These are phyloP conservation scores for Amesomyces nigricolor DNA, from an alignment of 2,329 filamentous ascomycete species.

Conservation along the genomic window DNA sequence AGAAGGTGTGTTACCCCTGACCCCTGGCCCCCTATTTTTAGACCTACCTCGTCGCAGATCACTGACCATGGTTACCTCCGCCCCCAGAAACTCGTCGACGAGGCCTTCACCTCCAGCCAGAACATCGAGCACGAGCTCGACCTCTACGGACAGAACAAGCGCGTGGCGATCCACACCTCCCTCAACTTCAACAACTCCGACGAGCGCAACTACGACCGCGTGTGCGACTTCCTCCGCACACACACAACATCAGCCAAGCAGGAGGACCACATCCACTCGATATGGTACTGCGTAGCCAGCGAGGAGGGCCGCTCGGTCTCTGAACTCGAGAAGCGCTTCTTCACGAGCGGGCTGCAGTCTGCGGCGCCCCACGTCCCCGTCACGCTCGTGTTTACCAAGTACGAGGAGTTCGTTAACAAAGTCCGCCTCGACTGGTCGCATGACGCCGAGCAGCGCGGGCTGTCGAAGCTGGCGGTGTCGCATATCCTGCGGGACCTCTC, in stretches of 20 bases:
- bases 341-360: slow-evolving; percentile 7
- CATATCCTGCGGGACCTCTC: slow-evolving; percentile 24
- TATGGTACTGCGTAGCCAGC: slow-evolving; percentile 27
- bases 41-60: not conserved
- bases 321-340: slow-evolving; percentile 22
- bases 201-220: slow-evolving; percentile 20
- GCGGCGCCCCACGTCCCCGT: slow-evolving; percentile 18
- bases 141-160: slow-evolving; percentile 23
- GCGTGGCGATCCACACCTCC: slow-evolving; percentile 21
- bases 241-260: slow-evolving; percentile 3
- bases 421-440: slow-evolving; percentile 24
- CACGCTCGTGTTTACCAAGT: slow-evolving; percentile 25
- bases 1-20: slow-evolving; percentile 16
- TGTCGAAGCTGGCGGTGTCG: slow-evolving; percentile 24
- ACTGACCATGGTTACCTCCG: not conserved
- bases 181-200: slow-evolving; percentile 25
- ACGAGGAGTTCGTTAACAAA: slow-evolving; percentile 23
- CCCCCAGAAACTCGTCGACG: slow-evolving; percentile 19
- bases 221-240: slow-evolving; percentile 19
- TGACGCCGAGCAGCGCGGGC: slow-evolving; percentile 16
- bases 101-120: slow-evolving; percentile 19
- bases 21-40: not conserved
- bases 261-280: slow-evolving; percentile 21
- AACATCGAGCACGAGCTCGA: slow-evolving; percentile 19
- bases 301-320: slow-evolving; percentile 18